Conservation (phyloP, 495 filamentous ascomycete species). For the Tuber indicum region DNA sequence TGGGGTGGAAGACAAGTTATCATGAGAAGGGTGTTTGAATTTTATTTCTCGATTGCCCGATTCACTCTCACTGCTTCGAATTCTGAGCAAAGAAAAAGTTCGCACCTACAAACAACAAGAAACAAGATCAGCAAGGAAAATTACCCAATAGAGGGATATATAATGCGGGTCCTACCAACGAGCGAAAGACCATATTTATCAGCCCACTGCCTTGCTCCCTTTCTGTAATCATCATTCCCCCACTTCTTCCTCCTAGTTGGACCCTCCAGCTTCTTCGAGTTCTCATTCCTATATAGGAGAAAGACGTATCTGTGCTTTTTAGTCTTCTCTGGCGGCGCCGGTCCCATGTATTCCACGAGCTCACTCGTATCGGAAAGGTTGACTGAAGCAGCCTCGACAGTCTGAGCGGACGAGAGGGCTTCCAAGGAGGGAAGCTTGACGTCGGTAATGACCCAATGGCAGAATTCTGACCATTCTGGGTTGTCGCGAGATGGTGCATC, state of each 20-base stretch:
- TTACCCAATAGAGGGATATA: slow-evolving; percentile 34
- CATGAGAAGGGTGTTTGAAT: neutral
- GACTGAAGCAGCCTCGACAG: slow-evolving; percentile 22
- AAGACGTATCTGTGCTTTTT: slow-evolving; percentile 66
- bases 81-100: slow-evolving; percentile 63
- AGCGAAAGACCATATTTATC: slow-evolving; percentile 54
- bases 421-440: slow-evolving; percentile 38
- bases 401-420: slow-evolving; percentile 18
- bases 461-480: slow-evolving; percentile 64
- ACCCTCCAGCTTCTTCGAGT: slow-evolving; percentile 47
- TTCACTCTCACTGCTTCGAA: slow-evolving; percentile 50
- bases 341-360: slow-evolving; percentile 55
- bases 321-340: slow-evolving; percentile 58
- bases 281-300: slow-evolving; percentile 49
- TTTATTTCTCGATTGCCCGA: neutral
- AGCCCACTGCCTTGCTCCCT: slow-evolving; percentile 60
- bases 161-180: slow-evolving; percentile 47
- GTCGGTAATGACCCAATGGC: slow-evolving; percentile 61
- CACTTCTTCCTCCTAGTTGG: slow-evolving; percentile 57
- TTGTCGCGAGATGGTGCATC: slow-evolving; percentile 61
- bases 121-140: neutral
- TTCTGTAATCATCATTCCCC: slow-evolving; percentile 53
- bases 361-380: slow-evolving; percentile 43
- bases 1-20: neutral
- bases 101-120: slow-evolving; percentile 45